These are phyloP conservation scores for Neurospora sp. DNA, from an alignment of 2,329 filamentous ascomycete genomes.

Conservation along the genomic window DNA sequence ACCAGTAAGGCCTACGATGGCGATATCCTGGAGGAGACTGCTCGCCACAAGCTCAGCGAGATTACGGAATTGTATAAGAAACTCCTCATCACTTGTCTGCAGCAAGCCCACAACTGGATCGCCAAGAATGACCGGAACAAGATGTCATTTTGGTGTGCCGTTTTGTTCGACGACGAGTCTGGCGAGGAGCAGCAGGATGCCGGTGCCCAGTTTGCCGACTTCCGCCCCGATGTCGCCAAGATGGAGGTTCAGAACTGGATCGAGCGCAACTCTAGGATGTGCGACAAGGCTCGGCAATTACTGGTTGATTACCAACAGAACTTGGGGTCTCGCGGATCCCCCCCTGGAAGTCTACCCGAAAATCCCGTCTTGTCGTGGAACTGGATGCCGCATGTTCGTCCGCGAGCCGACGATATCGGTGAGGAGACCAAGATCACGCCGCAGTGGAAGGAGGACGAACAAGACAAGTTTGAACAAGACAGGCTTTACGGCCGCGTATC, in stretches of 20 bases:
- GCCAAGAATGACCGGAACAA: slow-evolving; percentile 60
- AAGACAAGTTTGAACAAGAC: slow-evolving; percentile 50
- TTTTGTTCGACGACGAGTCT: slow-evolving; percentile 50
- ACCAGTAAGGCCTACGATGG: slow-evolving; percentile 58
- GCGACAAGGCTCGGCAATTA: slow-evolving; percentile 42
- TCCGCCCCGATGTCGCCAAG: slow-evolving; percentile 47
- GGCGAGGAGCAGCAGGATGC: slow-evolving; percentile 40
- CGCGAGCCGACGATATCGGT: slow-evolving; percentile 25
- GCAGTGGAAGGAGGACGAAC: slow-evolving; percentile 40
- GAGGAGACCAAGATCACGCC: slow-evolving; percentile 34
- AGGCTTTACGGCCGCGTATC: slow-evolving; percentile 50
- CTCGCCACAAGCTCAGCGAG: slow-evolving; percentile 47
- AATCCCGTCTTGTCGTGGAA: slow-evolving; percentile 45
- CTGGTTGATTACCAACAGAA: slow-evolving; percentile 45
- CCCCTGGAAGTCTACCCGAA: slow-evolving; percentile 38
- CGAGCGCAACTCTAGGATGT: slow-evolving; percentile 49
- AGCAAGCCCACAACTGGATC: slow-evolving; percentile 60
- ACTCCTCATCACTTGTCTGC: slow-evolving; percentile 53
- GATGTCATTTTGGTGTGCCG: slow-evolving; percentile 59
- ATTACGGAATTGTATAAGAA: slow-evolving; percentile 59
- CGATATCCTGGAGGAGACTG: slow-evolving; percentile 49
- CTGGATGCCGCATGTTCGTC: slow-evolving; percentile 36
- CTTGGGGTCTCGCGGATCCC: slow-evolving; percentile 30
- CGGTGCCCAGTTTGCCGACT: slow-evolving; percentile 40
- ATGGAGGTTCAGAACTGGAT: slow-evolving; percentile 54